Evolutionary conservation across 2,329 filamentous ascomycete genomes (phyloP), one percentile per base, ranked within the genome.

Genomic region (Diplodia seriata): DNA sequence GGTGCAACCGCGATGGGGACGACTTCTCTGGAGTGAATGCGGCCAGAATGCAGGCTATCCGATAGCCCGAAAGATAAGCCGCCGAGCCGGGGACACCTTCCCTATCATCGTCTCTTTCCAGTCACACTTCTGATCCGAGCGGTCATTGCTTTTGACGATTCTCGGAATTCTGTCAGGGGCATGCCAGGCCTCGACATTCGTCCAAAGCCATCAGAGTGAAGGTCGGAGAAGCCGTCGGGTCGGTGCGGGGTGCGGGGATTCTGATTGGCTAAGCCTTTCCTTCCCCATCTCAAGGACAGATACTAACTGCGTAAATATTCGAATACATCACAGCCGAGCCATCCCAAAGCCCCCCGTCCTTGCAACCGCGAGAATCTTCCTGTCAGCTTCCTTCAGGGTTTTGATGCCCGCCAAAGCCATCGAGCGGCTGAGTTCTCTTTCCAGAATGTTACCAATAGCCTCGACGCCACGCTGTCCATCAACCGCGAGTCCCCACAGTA

Each of bases 401-500:
- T 54, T 65, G n/a, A 70, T 71, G 0, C 73, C 73, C 23, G 68
- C 70, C 53, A 74, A 56, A 23, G 71, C 71, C 73, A 74, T 74
- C 1, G 71, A 72, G 20, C 72, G 67, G 8, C 59, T 66, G 8
- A 71, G 36, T 43, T 71, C 70, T 4, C 69, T 56, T 40, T 70
- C 70, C 3, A 71, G 65, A 29, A 71, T 70, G 23, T 70, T 49
- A 4, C 47, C 14, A 0, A 69, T 62, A 9, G 47, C 65, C 33
- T 71, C 68, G 0, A 57, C 54, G 7, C 54, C 54, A 26, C 54
- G 8, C 23, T 57, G 54, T 1, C 54, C 54, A 12, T 57, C 33
- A 26, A 57, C 14, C 12, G 54, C 54, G 23, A 57, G 31, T 4
- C 54, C 54, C 40, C 63, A 89, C 55, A 90, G 71, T 66, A 88